phyloP scores from a whole-genome alignment of 352 stramenopile genomes.

The Saprolegnia parasitica region DNA sequence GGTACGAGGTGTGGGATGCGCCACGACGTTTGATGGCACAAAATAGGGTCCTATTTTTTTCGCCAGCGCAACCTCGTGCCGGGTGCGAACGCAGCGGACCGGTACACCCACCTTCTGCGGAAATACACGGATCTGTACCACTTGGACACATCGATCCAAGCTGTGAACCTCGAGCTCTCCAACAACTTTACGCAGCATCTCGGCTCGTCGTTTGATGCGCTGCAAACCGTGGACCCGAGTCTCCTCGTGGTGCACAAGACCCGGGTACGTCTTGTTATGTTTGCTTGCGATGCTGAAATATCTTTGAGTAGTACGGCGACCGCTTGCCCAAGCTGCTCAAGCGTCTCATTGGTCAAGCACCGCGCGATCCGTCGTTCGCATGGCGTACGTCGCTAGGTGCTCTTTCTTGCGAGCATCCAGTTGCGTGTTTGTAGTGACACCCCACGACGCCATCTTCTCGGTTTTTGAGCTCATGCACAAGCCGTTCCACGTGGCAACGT shows the following conservation, averaged over 20 bases:
- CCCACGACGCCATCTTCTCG: background rate
- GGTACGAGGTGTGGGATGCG: background rate
- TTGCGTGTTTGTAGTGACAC: constrained; percentile 2
- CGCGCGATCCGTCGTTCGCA: background rate
- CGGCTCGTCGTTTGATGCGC: background rate
- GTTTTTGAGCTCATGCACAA: constrained; percentile 8
- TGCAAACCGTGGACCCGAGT: background rate
- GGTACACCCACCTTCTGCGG: background rate
- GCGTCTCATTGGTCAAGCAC: background rate
- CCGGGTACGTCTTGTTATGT: background rate
- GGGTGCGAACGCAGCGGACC: background rate
- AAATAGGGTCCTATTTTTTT: constrained; percentile 2
- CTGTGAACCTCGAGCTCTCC: background rate
- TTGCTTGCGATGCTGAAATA: no score
- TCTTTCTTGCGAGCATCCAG: background rate
- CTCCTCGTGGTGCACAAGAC: constrained; percentile 10
- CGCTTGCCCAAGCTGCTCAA: background rate
- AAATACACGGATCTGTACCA: constrained; percentile 12
- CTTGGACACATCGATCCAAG: background rate
- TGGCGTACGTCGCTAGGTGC: background rate
- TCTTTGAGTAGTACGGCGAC: background rate
- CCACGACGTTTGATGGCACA: background rate
- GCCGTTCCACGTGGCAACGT: background rate
- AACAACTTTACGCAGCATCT: background rate
- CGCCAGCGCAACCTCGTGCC: background rate